Evolutionary conservation across 495 filamentous ascomycete genomes (phyloP), one percentile per base, ranked within the genome.

Genomic region (Arthonia radiata): DNA sequence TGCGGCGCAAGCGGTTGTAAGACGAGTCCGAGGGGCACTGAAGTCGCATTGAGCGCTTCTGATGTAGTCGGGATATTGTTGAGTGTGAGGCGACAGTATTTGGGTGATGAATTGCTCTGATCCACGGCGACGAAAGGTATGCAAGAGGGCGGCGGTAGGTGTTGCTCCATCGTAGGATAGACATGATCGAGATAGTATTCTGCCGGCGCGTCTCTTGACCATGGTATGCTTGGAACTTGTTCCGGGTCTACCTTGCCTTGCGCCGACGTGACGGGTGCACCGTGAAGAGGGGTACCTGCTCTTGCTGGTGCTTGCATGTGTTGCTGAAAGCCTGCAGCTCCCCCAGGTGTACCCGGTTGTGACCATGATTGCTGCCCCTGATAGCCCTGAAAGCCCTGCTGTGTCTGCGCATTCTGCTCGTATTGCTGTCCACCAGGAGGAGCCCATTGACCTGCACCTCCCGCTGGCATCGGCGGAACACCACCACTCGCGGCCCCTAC

Each of bases 41-140:
- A 67, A 5, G 81, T 92, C 2, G 67, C 64, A 17, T 61, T 49
- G 4, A 94, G 61, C 31, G 77, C 71, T 27, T 94, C 86, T 29
- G 69, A 56, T 15, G 69, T 72, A 12, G 78, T 59, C 10, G 86
- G 89, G 25, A 99, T 80, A 42, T 71, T 86, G 46, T 82, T 94
- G 42, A 94, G 53, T 2, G 80, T 89, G 23, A 99, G 54, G 23
- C 86, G 73, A 17, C 81, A 74, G 41, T 79, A 81, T 47, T 91
- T 91, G 13, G 86, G 89, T 6, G 86, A 94, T 13, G 89, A 73
- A 44, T 93, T 99, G 34, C 86, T 83, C 48, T 94, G 89, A 42
- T 99, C 86, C 35, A 68, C 72, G 7, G 80, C 79, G 26, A 92
- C 71, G 38, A 86, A 94, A 0, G 89, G 78, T 15, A 83, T 63